phyloP scores from a whole-genome alignment of 345 rosid genomes.

The Fremontodendron californicum region DNA sequence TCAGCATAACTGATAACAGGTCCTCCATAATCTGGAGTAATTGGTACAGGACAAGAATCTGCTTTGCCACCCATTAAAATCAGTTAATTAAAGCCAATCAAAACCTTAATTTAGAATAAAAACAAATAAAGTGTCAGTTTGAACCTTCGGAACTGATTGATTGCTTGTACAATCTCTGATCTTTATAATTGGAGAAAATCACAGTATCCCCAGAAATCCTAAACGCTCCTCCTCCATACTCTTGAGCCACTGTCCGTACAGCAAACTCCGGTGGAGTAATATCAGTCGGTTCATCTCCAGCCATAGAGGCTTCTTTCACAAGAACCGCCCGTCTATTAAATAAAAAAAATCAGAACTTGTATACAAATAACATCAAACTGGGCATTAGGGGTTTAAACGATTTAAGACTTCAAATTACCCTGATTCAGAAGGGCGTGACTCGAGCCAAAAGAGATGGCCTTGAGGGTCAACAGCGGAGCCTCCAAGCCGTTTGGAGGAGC shows the following conservation, averaged over 20 bases:
- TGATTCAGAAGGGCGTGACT: conserved; percentile 78
- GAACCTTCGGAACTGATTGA: conserved; percentile 40
- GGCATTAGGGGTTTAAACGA: neutral
- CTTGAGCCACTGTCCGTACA: conserved; percentile 80
- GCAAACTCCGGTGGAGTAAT: conserved; percentile 78
- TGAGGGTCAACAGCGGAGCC: conserved; percentile 65
- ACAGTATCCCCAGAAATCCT: conserved; percentile 46
- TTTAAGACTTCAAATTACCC: conserved; percentile 39
- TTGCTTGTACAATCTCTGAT: conserved; percentile 81
- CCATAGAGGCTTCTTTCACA: conserved; percentile 48
- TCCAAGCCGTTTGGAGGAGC: conserved; percentile 73
- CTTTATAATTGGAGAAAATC: conserved; percentile 80
- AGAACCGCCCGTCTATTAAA: conserved; percentile 64
- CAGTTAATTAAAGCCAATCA: neutral
- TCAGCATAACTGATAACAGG: conserved; percentile 73
- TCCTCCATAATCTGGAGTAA: conserved; percentile 79
- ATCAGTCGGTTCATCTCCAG: conserved; percentile 55
- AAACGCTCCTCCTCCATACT: conserved; percentile 96
- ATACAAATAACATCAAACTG: neutral
- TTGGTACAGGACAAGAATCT: conserved; percentile 59
- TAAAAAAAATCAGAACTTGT: neutral
- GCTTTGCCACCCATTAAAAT: conserved; percentile 11
- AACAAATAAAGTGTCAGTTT: neutral
- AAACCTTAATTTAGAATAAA: neutral
- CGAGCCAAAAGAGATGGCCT: conserved; percentile 77